Percentiles rank a stretch among this genome's conserved stretches.
phyloP scores from a whole-genome alignment of 805 yeast genomes.

The Jamesozyma gamospora region DNA sequence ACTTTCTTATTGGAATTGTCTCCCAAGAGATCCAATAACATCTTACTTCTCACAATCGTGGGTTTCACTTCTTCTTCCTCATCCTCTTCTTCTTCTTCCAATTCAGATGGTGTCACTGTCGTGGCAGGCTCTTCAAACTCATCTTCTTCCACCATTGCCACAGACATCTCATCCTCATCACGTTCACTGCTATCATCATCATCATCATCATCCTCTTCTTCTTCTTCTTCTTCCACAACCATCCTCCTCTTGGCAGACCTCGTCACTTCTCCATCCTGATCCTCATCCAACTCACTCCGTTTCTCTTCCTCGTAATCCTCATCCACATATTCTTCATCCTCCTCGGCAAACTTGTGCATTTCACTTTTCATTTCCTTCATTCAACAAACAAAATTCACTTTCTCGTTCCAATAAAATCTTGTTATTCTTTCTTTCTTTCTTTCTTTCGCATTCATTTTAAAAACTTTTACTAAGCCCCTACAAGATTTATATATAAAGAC shows the following conservation, averaged over 20 bases:
- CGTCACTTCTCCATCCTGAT: slow-evolving; percentile 12
- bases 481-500: no score
- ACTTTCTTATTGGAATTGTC: slow-evolving; percentile 37
- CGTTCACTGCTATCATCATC: slow-evolving; percentile 10
- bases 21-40: slow-evolving; percentile 13
- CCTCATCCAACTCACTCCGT: slow-evolving; percentile 5
- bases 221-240: slow-evolving; percentile 15
- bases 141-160: no score
- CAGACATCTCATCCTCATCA: slow-evolving; percentile 3
- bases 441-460: no score
- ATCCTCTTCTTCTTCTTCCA: slow-evolving; percentile 11
- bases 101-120: slow-evolving; percentile 11
- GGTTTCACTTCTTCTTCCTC: slow-evolving; percentile 13
- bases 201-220: slow-evolving; percentile 14
- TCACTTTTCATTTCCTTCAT: no score
- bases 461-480: no score
- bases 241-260: slow-evolving; percentile 13
- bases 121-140: slow-evolving; percentile 9
- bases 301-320: slow-evolving; percentile 4
- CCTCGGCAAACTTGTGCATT: no score
- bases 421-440: neutral
- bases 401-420: no score
- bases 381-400: no score
- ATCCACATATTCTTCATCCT: slow-evolving; percentile 3
- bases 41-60: slow-evolving; percentile 13